phyloP scores from a whole-genome alignment of 2,329 filamentous ascomycete species.

The Aureobasidium sp. region DNA sequence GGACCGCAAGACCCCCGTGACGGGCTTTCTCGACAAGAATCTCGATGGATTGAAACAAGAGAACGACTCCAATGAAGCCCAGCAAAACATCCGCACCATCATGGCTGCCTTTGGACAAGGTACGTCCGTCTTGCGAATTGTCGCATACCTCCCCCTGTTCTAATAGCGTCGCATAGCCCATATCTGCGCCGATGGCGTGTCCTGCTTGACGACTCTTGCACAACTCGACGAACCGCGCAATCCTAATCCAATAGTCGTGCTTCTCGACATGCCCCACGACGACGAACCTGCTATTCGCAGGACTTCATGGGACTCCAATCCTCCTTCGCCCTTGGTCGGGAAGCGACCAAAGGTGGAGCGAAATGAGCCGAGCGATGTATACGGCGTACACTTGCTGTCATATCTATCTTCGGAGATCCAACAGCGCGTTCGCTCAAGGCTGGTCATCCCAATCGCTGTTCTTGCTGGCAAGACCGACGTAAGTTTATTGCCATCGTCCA shows the following conservation, averaged over 20 bases:
- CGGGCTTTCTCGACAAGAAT: slow-evolving; percentile 24
- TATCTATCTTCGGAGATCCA: slow-evolving; percentile 38
- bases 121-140: slow-evolving; percentile 18
- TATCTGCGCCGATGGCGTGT: slow-evolving; percentile 33
- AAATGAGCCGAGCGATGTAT: slow-evolving; percentile 35
- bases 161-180: slow-evolving; percentile 24
- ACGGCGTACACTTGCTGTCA: slow-evolving; percentile 36
- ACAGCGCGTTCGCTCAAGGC: slow-evolving; percentile 32
- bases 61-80: slow-evolving; percentile 29
- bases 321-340: slow-evolving; percentile 34
- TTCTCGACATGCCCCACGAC: slow-evolving; percentile 38
- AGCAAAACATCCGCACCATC: slow-evolving; percentile 34
- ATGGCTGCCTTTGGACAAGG: slow-evolving; percentile 37
- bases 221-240: slow-evolving; percentile 30
- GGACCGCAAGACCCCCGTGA: slow-evolving; percentile 34
- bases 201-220: slow-evolving; percentile 32
- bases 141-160: not conserved
- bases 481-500: not conserved
- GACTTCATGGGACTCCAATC: slow-evolving; percentile 34
- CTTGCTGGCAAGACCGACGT: slow-evolving; percentile 25
- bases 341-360: slow-evolving; percentile 23
- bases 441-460: slow-evolving; percentile 36
- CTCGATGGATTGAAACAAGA: slow-evolving; percentile 27
- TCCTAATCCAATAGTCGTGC: slow-evolving; percentile 33
- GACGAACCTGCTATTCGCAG: slow-evolving; percentile 36